A percentile compares a stretch with the other conserved stretches of the same genome.
These are phyloP conservation scores for Zoysia japonica DNA, from an alignment of 176 grass and related monocot genomes.

Conservation along the genomic window DNA sequence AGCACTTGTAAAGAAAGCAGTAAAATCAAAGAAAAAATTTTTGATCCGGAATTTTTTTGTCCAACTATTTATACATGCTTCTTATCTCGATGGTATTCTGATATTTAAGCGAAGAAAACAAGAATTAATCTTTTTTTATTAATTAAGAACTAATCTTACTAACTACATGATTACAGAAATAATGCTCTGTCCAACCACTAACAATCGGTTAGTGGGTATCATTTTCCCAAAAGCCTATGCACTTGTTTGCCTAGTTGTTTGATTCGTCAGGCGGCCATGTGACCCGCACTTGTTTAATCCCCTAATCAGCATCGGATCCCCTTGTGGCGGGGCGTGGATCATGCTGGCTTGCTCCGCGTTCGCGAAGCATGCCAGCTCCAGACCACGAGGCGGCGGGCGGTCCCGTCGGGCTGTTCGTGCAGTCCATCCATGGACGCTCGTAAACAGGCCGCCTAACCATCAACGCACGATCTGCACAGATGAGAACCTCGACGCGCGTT, in stretches of 20 bases:
- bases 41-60: conserved; percentile 14
- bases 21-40: conserved; percentile 9
- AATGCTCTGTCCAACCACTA: conserved; percentile 5
- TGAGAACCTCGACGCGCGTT: no score
- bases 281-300: conserved; percentile 21
- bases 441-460: no score
- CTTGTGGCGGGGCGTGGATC: not conserved
- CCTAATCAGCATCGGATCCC: conserved; percentile 6
- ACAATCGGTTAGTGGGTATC: conserved; percentile 15
- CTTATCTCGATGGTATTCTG: not conserved
- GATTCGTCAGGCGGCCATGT: conserved; percentile 16
- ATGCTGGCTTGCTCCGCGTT: conserved; percentile 7
- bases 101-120: not conserved
- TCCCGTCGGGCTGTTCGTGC: not conserved
- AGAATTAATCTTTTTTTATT: not conserved
- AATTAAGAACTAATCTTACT: not conserved
- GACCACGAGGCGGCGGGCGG: not conserved
- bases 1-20: conserved; percentile 13
- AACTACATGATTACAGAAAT: conserved; percentile 14
- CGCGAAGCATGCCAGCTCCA: conserved; percentile 14
- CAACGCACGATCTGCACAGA: no score
- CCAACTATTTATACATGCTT: not conserved
- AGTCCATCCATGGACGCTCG: no score
- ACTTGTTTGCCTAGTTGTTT: not conserved
- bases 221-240: not conserved